Conservation (phyloP, 1,139 yeast species). For the Nakaseomyces delphensis region DNA sequence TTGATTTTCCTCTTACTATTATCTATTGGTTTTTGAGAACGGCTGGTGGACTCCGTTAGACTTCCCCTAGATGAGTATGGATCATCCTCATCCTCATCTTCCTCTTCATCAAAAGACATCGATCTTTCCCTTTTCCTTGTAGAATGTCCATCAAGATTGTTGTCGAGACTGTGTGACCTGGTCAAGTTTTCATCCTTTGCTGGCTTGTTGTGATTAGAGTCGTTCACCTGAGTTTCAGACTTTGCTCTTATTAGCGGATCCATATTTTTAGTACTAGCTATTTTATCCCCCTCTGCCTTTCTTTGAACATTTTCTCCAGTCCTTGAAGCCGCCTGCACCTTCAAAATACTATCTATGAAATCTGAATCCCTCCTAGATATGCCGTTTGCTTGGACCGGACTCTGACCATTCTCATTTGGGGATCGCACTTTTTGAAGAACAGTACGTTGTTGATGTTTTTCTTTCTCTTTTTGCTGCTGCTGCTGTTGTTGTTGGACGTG, state of each 20-base stretch:
- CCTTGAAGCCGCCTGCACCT: conserved; percentile 3
- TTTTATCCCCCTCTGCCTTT: background rate
- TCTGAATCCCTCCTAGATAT: background rate
- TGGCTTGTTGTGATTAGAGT: background rate
- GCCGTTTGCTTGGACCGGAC: background rate
- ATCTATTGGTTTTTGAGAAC: background rate
- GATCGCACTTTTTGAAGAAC: too few relatives aligned
- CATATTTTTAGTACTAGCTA: background rate
- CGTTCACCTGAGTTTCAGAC: conserved; percentile 2
- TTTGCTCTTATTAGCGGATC: conserved; percentile 2
- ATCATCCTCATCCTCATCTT: conserved; percentile 5
- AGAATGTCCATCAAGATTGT: background rate
- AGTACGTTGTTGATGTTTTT: too few relatives aligned
- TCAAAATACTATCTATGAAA: conserved; percentile 3
- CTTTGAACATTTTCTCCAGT: background rate
- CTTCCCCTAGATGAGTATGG: conserved; percentile 4
- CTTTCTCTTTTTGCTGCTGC: background rate
- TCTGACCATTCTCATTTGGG: background rate
- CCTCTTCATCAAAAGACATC: background rate
- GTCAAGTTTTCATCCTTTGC: background rate
- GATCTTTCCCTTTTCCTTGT: conserved; percentile 1
- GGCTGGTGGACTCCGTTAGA: background rate
- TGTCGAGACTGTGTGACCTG: background rate
- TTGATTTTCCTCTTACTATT: conserved; percentile 60
- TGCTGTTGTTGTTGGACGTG: background rate